phyloP scores from a whole-genome alignment of 192 early-diverging fungal species.

The Coemansia aciculifera region DNA sequence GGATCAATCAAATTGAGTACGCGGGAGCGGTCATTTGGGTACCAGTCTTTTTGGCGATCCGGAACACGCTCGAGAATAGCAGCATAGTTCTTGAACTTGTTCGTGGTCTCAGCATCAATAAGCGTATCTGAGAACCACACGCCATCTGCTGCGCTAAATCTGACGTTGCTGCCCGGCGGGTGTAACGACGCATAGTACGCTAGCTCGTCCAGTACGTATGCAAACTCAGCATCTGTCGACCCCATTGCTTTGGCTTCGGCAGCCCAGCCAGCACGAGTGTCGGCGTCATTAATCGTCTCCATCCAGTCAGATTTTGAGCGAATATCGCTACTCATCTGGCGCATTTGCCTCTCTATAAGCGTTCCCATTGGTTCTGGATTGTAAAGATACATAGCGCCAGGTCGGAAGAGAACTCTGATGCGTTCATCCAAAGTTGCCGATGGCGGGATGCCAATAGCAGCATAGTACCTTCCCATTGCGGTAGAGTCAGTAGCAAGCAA shows the following conservation, averaged over 20 bases:
- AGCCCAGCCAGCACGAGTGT: constrained; percentile 13
- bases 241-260: constrained; percentile 20
- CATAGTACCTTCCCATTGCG: too few species aligned
- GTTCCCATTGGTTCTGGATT: neutral
- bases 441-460: neutral
- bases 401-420: neutral
- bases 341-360: neutral
- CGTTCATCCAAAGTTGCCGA: neutral
- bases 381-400: neutral
- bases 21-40: constrained; percentile 52
- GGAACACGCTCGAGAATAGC: neutral
- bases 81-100: constrained; percentile 6
- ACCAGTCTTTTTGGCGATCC: constrained; percentile 16
- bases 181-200: too few species aligned
- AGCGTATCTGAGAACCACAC: too few species aligned
- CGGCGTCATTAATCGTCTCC: constrained; percentile 16
- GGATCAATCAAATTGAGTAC: constrained; percentile 57
- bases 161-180: too few species aligned
- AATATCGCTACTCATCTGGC: constrained; percentile 39
- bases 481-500: too few species aligned
- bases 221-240: constrained; percentile 40
- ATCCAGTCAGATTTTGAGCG: constrained; percentile 53
- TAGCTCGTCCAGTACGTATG: constrained; percentile 42
- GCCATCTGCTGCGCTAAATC: too few species aligned
- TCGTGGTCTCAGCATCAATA: constrained; percentile 5